Percentiles rank a stretch among this genome's conserved stretches.
Conservation (phyloP, 345 rosid genomes). For the Barbarea vulgaris region DNA sequence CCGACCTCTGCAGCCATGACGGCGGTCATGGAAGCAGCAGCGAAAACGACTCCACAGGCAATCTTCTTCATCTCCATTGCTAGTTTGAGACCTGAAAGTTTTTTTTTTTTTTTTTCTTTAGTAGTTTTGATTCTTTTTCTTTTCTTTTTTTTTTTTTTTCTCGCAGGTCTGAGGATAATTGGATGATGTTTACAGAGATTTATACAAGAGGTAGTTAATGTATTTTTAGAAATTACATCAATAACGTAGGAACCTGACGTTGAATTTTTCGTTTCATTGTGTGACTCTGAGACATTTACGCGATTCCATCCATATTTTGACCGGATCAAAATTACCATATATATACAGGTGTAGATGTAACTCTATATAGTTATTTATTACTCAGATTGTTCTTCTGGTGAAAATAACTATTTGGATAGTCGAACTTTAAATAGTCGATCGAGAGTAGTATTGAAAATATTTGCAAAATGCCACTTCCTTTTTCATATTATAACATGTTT, state of each 20-base stretch:
- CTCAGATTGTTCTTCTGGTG: not conserved
- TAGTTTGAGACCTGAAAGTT: conserved; percentile 40
- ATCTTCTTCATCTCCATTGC: conserved; percentile 78
- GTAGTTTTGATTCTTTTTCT: not conserved
- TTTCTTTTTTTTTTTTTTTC: not conserved
- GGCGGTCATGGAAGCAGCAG: conserved; percentile 59
- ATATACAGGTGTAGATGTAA: not conserved
- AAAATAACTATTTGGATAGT: not conserved
- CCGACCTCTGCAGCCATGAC: conserved; percentile 52
- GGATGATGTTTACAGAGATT: not conserved
- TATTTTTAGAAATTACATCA: conserved; percentile 22
- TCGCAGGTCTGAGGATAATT: conserved; percentile 40
- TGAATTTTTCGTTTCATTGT: not conserved
- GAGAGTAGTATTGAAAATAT: not conserved
- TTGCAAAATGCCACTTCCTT: not conserved
- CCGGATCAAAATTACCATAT: not conserved
- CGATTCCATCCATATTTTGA: conserved; percentile 6
- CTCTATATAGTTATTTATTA: not conserved
- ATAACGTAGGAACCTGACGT: not conserved
- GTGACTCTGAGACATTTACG: conserved; percentile 29
- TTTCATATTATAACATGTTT: too few relatives aligned
- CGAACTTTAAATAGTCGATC: not conserved
- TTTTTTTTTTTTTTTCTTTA: not conserved
- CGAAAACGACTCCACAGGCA: conserved; percentile 53
- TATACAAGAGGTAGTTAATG: conserved; percentile 18